These are phyloP conservation scores for Penicillium nordicum DNA, from an alignment of 2,329 filamentous ascomycete species.

Conservation along the genomic window DNA sequence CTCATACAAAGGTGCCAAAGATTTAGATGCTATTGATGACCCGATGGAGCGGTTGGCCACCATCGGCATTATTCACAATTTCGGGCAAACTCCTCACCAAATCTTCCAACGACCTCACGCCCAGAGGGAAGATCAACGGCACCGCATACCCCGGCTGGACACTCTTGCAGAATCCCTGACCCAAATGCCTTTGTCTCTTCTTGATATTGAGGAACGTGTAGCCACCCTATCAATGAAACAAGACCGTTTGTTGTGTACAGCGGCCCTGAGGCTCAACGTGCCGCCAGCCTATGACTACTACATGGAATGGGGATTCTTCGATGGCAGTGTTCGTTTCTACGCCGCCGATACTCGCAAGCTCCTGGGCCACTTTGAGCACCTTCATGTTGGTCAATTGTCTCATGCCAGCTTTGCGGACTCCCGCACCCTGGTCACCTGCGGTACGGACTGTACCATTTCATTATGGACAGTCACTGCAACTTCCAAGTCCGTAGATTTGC, in stretches of 20 bases:
- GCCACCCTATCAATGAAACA: slow-evolving; percentile 73
- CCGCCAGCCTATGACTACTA: slow-evolving; percentile 85
- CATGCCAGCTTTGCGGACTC: slow-evolving; percentile 82
- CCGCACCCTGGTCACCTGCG: slow-evolving; percentile 84
- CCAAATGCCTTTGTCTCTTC: slow-evolving; percentile 72
- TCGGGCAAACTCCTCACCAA: slow-evolving; percentile 95
- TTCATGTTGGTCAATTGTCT: slow-evolving; percentile 87
- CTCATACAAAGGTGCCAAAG: slow-evolving; percentile 89
- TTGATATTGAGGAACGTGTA: slow-evolving; percentile 75
- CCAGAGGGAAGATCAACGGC: slow-evolving; percentile 64
- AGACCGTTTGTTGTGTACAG: slow-evolving; percentile 78
- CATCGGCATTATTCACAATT: slow-evolving; percentile 97
- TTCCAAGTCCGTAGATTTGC: slow-evolving; percentile 71
- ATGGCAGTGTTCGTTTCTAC: slow-evolving; percentile 90
- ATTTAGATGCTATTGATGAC: slow-evolving; percentile 87
- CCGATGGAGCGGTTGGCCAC: slow-evolving; percentile 81
- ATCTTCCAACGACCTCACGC: slow-evolving; percentile 82
- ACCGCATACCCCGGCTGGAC: slow-evolving; percentile 69
- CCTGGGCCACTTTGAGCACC: slow-evolving; percentile 85
- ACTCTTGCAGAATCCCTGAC: slow-evolving; percentile 71
- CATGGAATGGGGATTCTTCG: slow-evolving; percentile 92
- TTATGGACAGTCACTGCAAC: slow-evolving; percentile 70
- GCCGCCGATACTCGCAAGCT: slow-evolving; percentile 76
- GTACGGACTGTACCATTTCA: slow-evolving; percentile 85
- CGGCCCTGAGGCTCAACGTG: slow-evolving; percentile 80